Conservation (phyloP, 495 filamentous ascomycete species). For the Aspergillus bridgeri region DNA sequence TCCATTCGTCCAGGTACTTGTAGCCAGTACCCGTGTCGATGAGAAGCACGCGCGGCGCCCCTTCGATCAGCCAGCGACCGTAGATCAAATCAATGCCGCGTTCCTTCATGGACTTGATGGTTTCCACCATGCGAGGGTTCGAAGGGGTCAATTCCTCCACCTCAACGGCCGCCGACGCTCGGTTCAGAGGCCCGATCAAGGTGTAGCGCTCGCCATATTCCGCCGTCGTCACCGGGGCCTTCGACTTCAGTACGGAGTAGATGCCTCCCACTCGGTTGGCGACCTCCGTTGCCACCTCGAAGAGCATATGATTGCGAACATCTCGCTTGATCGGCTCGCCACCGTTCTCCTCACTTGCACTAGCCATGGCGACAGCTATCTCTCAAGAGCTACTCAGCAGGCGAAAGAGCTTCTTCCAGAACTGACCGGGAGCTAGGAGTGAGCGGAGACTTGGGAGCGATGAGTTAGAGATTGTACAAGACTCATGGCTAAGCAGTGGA, state of each 20-base stretch:
- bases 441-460: background rate
- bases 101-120: conserved; percentile 84
- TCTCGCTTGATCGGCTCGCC: conserved; percentile 53
- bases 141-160: conserved; percentile 88
- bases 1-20: conserved; percentile 92
- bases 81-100: conserved; percentile 89
- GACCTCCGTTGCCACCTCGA: conserved; percentile 94
- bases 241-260: conserved; percentile 98
- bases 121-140: conserved; percentile 72
- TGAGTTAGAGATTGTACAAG: background rate
- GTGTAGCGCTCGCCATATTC: conserved; percentile 98
- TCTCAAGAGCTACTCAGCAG: background rate
- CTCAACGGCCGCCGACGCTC: conserved; percentile 88
- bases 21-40: conserved; percentile 95
- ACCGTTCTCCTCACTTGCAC: conserved; percentile 26
- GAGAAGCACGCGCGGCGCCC: conserved; percentile 86
- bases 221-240: conserved; percentile 93
- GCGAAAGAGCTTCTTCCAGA: background rate
- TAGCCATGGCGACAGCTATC: conserved; percentile 18
- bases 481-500: background rate
- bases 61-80: conserved; percentile 96
- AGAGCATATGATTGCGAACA: conserved; percentile 78
- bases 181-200: conserved; percentile 90
- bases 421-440: background rate
- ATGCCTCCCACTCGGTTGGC: conserved; percentile 98